Evolutionary conservation across 2,329 filamentous ascomycete genomes (phyloP), one percentile per base, ranked within the genome.

Genomic region (Cladophialophora psammophila): DNA sequence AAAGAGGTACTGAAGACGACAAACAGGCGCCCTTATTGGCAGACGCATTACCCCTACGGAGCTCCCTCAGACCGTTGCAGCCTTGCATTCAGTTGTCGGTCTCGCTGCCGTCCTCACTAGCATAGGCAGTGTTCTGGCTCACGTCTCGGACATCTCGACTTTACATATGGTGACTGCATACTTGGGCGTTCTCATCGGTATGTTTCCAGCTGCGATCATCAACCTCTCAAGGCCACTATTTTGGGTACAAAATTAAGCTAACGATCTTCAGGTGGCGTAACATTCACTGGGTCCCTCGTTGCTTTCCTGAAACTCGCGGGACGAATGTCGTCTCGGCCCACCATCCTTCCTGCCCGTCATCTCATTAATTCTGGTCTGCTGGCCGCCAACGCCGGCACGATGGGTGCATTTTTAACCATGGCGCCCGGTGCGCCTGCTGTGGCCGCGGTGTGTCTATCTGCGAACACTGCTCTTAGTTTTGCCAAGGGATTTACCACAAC

Each of bases 241-340:
- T 50, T 12, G 45, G 9, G 5, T 52, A 61, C 66, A 62, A 60
- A 35, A 18, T 48, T 15, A 45, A 40, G 45, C 62, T 32, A 5
- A 60, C 75, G 8, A 34, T 5, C 26, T 34, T 80, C 50, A 85
- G 83, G 86, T 71, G 93, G 93, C 63, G 89, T 96, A 38, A 97
- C 93, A 0, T 97, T 97, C 75, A 97, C 93, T 0, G 93, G 93
- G 1, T 95, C 92, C 2, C 90, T 97, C 59, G 91, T 97, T 0
- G 93, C 93, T 0, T 96, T 96, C 79, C 78, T 96, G 75, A 97
- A 97, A 78, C 87, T 97, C 1, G 89, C 91, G 0, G 93, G 92
- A 2, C 88, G 84, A 69, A 93, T 96, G 88, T 90, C 90, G 0
- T 96, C 92, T 0, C 88, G 86, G 60, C 92, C 93, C 0, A 86